Conservation (phyloP, 371 early-diverging fungal genomes). For the Capillidium rhysosporum region DNA sequence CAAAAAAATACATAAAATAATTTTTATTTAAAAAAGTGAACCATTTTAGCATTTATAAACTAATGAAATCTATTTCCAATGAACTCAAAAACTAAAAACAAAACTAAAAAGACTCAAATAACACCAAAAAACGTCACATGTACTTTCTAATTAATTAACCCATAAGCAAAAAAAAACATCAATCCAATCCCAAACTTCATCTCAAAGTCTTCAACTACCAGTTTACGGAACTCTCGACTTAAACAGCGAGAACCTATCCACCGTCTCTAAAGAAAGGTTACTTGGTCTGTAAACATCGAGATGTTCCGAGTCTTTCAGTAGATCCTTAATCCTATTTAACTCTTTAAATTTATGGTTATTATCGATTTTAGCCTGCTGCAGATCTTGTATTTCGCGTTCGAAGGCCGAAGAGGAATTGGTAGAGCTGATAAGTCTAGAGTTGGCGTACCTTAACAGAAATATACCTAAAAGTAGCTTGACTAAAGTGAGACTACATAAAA, state of each 20-base stretch:
- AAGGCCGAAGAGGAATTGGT: conserved; percentile 20
- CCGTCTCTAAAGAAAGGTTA: conserved; percentile 52
- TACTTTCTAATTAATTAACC: too few species aligned
- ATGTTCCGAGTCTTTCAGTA: not conserved
- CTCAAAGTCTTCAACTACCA: too few species aligned
- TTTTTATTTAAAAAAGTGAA: too few species aligned
- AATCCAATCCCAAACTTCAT: too few species aligned
- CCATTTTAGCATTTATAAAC: too few species aligned
- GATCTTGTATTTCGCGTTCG: conserved; percentile 20
- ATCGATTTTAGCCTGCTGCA: not conserved
- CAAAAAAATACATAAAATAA: too few species aligned
- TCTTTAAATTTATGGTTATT: not conserved
- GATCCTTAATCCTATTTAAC: conserved; percentile 7
- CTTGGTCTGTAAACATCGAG: conserved; percentile 8
- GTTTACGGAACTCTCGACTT: conserved; percentile 70
- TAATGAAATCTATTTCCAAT: too few species aligned
- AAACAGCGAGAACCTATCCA: conserved; percentile 78
- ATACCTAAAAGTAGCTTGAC: conserved; percentile 52
- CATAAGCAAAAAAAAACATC: too few species aligned
- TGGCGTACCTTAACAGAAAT: conserved; percentile 44
- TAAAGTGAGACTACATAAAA: conserved; percentile 34
- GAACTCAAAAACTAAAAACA: too few species aligned
- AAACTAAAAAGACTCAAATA: too few species aligned
- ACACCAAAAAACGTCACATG: too few species aligned
- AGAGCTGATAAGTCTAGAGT: conserved; percentile 34